Percentiles rank a stretch among this genome's conserved stretches.
Conservation (phyloP, 768 basidiomycete species). For the Boletus pseudopeckii region DNA sequence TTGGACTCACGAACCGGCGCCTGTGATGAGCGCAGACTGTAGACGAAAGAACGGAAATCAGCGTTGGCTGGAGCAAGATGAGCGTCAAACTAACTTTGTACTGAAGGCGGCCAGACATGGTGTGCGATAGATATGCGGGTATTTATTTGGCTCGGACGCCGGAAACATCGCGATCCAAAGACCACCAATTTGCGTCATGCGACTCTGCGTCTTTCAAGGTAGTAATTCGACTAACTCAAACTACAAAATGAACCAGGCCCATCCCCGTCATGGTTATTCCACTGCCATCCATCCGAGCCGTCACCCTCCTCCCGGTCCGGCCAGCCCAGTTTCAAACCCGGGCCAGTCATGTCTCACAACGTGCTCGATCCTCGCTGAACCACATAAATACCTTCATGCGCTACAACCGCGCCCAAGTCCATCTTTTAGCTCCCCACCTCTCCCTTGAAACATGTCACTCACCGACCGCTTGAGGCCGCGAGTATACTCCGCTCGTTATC, state of each 20-base stretch:
- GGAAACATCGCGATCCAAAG: neutral
- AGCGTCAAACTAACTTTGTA: slow-evolving; percentile 46
- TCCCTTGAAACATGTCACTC: slow-evolving; percentile 20
- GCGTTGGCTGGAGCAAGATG: neutral
- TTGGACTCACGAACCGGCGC: slow-evolving; percentile 76
- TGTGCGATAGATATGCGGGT: neutral
- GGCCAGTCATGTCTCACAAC: slow-evolving; percentile 18
- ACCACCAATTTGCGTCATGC: no score
- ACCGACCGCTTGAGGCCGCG: slow-evolving; percentile 33
- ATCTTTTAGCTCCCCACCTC: neutral
- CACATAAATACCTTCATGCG: slow-evolving; percentile 23
- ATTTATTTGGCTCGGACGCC: slow-evolving; percentile 5
- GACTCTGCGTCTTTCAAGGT: neutral
- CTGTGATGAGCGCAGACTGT: slow-evolving; percentile 79
- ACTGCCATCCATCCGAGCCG: neutral
- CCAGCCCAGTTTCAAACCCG: slow-evolving; percentile 19
- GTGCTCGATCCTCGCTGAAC: neutral
- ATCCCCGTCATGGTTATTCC: neutral
- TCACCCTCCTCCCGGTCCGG: neutral
- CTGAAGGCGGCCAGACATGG: slow-evolving; percentile 66
- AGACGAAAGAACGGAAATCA: slow-evolving; percentile 11
- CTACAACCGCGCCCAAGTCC: neutral
- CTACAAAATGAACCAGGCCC: neutral
- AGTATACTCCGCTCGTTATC: slow-evolving; percentile 45
- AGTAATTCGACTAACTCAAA: neutral